Evolutionary conservation across 768 basidiomycete species (phyloP).

Genomic region (Pleurotus djamor): DNA sequence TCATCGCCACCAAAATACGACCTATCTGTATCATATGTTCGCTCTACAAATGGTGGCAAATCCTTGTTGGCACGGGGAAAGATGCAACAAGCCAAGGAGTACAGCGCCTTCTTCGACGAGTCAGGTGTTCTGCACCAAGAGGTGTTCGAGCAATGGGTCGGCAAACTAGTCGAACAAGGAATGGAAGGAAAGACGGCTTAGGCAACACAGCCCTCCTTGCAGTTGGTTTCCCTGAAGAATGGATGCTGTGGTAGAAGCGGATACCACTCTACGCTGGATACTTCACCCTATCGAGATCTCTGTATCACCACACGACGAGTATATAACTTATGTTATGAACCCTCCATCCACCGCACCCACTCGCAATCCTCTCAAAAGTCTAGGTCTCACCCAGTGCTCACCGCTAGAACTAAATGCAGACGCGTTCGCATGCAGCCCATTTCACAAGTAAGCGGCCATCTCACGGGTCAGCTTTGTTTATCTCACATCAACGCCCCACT

Average conservation of each 20-base stretch:
- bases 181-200: conserved; percentile 68
- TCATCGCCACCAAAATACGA: conserved; percentile 63
- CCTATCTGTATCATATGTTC: conserved; percentile 66
- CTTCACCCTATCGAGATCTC: not conserved
- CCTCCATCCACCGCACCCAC: not conserved
- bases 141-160: conserved; percentile 77
- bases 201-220: not conserved
- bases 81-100: conserved; percentile 51
- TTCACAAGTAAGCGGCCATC: not conserved
- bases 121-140: conserved; percentile 77
- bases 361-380: too few relatives aligned
- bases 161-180: conserved; percentile 63
- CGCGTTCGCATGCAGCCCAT: too few relatives aligned
- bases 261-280: not conserved
- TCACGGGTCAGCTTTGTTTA: not conserved
- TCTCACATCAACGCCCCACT: not conserved
- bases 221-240: not conserved
- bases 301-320: not conserved
- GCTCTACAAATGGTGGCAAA: conserved; percentile 85
- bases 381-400: too few relatives aligned
- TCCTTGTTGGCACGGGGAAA: conserved; percentile 74
- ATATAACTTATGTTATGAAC: not conserved
- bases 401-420: too few relatives aligned
- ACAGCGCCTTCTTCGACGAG: conserved; percentile 80
- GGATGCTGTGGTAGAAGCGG: not conserved